A percentile compares a stretch with the other conserved stretches of the same genome.
Evolutionary conservation across 73 alveolate genomes (phyloP).

Genomic region (Paraurostyla sp.): DNA sequence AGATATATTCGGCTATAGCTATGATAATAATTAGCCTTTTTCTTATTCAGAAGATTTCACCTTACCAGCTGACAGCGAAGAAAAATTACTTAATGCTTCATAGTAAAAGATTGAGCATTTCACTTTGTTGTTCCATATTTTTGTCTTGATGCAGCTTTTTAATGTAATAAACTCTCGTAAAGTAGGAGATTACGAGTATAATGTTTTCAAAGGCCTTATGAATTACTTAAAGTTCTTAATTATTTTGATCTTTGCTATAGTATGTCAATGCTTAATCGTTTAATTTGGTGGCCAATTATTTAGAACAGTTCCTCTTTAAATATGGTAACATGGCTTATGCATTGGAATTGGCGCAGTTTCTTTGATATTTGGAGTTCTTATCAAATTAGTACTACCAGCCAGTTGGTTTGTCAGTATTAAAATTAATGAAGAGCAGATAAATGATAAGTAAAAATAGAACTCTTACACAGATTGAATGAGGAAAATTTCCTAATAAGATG

Average conservation of each 20-base stretch:
- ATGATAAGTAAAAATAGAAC: too few relatives aligned
- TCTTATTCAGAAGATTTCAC: slow-evolving; percentile 53
- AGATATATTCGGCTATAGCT: background rate
- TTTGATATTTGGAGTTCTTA: slow-evolving; percentile 40
- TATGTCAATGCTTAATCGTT: slow-evolving; percentile 84
- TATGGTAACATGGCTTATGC: slow-evolving; percentile 80
- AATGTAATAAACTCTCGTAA: slow-evolving; percentile 91
- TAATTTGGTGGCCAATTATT: slow-evolving; percentile 91
- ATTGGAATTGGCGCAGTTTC: slow-evolving; percentile 79
- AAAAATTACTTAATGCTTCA: too few relatives aligned
- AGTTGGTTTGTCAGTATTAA: too few relatives aligned
- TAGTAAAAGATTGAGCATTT: slow-evolving; percentile 70
- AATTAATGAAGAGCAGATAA: too few relatives aligned
- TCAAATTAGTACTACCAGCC: background rate
- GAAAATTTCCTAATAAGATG: too few relatives aligned
- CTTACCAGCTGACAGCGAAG: too few relatives aligned
- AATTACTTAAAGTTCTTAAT: slow-evolving; percentile 81
- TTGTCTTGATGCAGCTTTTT: slow-evolving; percentile 92
- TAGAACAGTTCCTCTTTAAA: slow-evolving; percentile 73
- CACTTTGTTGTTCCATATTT: slow-evolving; percentile 87
- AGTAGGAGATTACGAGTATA: slow-evolving; percentile 73
- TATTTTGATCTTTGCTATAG: slow-evolving; percentile 74
- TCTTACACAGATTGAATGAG: too few relatives aligned
- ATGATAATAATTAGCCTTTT: background rate
- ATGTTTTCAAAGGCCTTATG: slow-evolving; percentile 86